Evolutionary conservation across 2,329 filamentous ascomycete species (phyloP).

Genomic region (Colletotrichum musae): DNA sequence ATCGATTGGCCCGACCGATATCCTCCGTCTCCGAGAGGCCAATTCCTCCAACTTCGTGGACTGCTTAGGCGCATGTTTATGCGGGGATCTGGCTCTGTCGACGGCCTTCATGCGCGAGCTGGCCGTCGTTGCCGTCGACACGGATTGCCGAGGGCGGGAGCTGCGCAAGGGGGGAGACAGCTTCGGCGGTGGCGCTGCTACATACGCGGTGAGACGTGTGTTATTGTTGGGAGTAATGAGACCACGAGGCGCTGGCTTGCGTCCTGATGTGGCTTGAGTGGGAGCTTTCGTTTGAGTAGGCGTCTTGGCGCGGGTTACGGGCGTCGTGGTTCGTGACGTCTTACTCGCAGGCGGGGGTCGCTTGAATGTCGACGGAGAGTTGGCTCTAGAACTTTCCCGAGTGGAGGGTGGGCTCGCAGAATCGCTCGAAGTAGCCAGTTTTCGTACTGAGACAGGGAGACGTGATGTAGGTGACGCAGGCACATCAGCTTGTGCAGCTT

Average conservation of each 20-base stretch:
- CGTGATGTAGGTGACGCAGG: constrained; percentile 54
- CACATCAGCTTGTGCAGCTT: constrained; percentile 44
- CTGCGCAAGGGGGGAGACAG: constrained; percentile 85
- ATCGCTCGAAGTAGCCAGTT: constrained; percentile 47
- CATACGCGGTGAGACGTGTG: constrained; percentile 79
- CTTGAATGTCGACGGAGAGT: constrained; percentile 66
- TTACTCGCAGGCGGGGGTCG: constrained; percentile 59
- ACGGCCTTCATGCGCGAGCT: constrained; percentile 77
- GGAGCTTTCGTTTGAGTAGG: constrained; percentile 63
- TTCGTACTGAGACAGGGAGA: constrained; percentile 63
- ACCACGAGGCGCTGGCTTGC: constrained; percentile 58
- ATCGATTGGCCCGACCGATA: constrained; percentile 82
- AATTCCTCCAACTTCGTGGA: constrained; percentile 55
- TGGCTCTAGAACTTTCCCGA: constrained; percentile 62
- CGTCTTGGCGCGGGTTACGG: constrained; percentile 60
- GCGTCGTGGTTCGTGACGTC: constrained; percentile 54
- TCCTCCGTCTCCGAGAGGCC: constrained; percentile 63
- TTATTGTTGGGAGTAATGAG: constrained; percentile 66
- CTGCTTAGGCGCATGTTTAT: constrained; percentile 50
- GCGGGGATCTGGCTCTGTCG: constrained; percentile 68
- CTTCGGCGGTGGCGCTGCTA: constrained; percentile 78
- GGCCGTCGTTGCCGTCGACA: constrained; percentile 81
- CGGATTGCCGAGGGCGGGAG: constrained; percentile 84
- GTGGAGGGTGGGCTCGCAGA: constrained; percentile 54
- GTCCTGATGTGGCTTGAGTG: constrained; percentile 51